Base-by-base conservation (phyloP, 2,329 filamentous ascomycete genomes). In the Alternaria ventricosa region DNA sequence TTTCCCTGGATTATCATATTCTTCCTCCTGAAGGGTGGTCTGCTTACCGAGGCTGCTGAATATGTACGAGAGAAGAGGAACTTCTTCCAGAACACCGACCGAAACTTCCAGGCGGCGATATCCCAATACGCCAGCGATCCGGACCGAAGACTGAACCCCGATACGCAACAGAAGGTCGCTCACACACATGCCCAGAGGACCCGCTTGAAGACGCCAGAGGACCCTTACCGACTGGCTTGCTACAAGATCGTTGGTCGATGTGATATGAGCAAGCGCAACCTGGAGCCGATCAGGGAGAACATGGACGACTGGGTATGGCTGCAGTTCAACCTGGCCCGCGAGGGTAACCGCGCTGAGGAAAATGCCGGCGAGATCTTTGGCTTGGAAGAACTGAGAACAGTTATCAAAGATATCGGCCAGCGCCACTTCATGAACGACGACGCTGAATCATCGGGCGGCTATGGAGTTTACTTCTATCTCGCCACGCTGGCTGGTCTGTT, bases 1-100 rank as follows among this genome's bases (percentile, higher is more conserved):
- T 96, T 91, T 74, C 91, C 94, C 67, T 99, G 96, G 96, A 94
- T 94, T 46, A 87, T 97, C 54, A 89, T 99, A 47, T 99, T 96
- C 83, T 98, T 93, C 80, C 87, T 98, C 44, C 84, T 99, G 23
- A 89, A 96, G 49, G 91, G 91, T 65, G 96, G 96, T 54, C 90
- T 97, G 69, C 86, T 96, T 56, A 86, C 87, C 15, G 95, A 98
- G 79, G 95, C 95, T 15, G 90, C 92, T 28, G 87, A 92, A 67
- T 99, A 97, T 78, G 93, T 98, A 61, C 90, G 90, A 72, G 87
- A 89, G 67, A 92, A 95, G 76, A 91, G 94, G 73, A 88, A 89
- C 70, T 91, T 92, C 63, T 97, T 99, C 85, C 88, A 93, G 71
- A 93, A 92, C 70, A 90, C 97, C 68, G 96, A 99, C 81, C 89